These are phyloP conservation scores for Chlorella sp. DNA, from an alignment of 139 green algal species.

Conservation along the genomic window DNA sequence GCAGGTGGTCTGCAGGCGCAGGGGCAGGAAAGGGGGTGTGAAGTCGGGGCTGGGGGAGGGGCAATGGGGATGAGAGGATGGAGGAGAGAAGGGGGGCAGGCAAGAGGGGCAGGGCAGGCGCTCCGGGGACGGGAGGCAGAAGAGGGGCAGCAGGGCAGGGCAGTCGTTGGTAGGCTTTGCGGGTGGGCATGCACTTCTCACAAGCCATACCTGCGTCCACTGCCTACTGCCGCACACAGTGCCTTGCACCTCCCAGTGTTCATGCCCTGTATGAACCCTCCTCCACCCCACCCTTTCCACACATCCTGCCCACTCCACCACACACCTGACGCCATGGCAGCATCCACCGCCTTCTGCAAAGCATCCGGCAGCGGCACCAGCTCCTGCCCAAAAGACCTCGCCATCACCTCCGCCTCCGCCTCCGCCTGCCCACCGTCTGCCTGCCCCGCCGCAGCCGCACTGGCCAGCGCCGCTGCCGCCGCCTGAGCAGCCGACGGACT, in stretches of 20 bases:
- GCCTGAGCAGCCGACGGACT: conserved; percentile 16
- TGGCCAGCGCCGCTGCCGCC: conserved; percentile 4
- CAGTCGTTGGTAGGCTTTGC: not conserved
- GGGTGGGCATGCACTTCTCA: no score
- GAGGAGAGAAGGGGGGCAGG: no score
- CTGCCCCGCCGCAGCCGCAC: not conserved
- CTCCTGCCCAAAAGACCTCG: not conserved
- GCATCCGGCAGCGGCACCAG: conserved; percentile 63
- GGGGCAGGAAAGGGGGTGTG: no score
- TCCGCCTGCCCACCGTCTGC: no score
- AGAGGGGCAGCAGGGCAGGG: not conserved
- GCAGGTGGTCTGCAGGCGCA: no score
- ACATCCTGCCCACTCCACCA: no score
- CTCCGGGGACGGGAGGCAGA: no score
- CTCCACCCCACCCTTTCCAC: no score
- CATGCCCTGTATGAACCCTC: not conserved
- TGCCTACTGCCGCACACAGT: not conserved
- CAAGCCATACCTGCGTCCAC: not conserved
- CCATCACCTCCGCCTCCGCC: no score
- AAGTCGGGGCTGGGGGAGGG: not conserved
- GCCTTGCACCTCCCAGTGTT: not conserved
- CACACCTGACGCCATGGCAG: conserved; percentile 27
- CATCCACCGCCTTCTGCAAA: conserved; percentile 52
- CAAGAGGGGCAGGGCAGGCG: not conserved
- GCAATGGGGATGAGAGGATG: not conserved